phyloP scores from a whole-genome alignment of 805 yeast genomes.

The Cyberlindnera veronae region DNA sequence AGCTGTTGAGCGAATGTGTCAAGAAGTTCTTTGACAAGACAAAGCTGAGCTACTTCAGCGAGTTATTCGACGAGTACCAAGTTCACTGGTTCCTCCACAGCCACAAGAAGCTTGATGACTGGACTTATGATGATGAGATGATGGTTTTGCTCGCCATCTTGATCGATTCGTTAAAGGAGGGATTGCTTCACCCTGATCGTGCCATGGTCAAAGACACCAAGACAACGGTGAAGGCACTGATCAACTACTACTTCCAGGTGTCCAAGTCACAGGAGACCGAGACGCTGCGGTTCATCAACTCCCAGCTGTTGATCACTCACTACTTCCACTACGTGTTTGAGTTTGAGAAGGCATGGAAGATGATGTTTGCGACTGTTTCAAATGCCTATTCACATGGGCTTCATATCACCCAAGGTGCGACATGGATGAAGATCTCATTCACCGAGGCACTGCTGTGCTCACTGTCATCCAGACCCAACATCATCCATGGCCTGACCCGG shows the following conservation, averaged over 20 bases:
- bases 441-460: slow-evolving; percentile 21
- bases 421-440: slow-evolving; percentile 22
- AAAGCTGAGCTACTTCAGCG: slow-evolving; percentile 14
- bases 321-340: slow-evolving; percentile 20
- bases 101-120: slow-evolving; percentile 2
- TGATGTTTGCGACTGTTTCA: slow-evolving; percentile 21
- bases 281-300: slow-evolving; percentile 14
- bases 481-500: slow-evolving; percentile 12
- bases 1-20: slow-evolving; percentile 11
- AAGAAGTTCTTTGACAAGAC: slow-evolving; percentile 16
- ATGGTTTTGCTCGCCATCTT: slow-evolving; percentile 19
- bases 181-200: slow-evolving; percentile 3
- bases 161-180: slow-evolving; percentile 20
- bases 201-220: slow-evolving; percentile 4
- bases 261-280: slow-evolving; percentile 20
- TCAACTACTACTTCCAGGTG: slow-evolving; percentile 18
- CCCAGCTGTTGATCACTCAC: slow-evolving; percentile 20
- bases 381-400: slow-evolving; percentile 22
- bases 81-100: slow-evolving; percentile 13
- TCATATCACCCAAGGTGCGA: slow-evolving; percentile 17
- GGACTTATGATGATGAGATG: slow-evolving; percentile 22
- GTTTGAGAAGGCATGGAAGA: slow-evolving; percentile 22
- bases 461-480: slow-evolving; percentile 20
- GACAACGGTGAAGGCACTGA: slow-evolving; percentile 4
- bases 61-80: slow-evolving; percentile 16